Base-by-base conservation (phyloP, 495 filamentous ascomycete species). In the Penicillium atrosanguineum region DNA sequence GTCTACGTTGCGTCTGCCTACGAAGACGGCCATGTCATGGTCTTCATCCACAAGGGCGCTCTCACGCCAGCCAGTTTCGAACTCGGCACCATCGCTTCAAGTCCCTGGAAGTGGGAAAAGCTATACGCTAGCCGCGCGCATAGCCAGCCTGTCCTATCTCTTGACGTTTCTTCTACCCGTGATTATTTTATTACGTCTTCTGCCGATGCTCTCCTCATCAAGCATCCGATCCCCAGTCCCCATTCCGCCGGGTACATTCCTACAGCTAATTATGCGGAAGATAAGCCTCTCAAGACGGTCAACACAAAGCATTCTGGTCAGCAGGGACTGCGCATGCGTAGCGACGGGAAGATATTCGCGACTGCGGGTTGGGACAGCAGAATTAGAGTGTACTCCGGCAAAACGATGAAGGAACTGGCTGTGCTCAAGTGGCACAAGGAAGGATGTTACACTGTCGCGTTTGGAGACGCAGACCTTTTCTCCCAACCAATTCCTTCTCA, bases 361-460 rank as follows among this genome's bases (percentile, higher is more conserved):
- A 97, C 94, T 0, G 94, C 90, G 7, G 94, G 94, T 11, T 98
- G 94, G 94, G 94, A 98, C 68, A 79, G 83, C 0, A 81, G 83
- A 39, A 72, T 90, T 0, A 72, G 94, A 16, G 85, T 97, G 7
- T 98, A 97, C 65, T 87, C 87, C 1, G 67, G 80, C 12, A 90
- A 87, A 63, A 87, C 84, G 0, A 80, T 97, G 80, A 87, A 85
- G 60, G 93, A 97, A 70, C 62, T 98, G 3, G 94, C 94, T 5
- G 94, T 97, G 53, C 71, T 97, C 57, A 96, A 95, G 71, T 97
- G 95, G 94, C 93, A 97, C 68, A 83, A 85, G 55, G 88, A 88
- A 34, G 93, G 94, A 16, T 91, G 87, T 58, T 97, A 95, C 72
- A 81, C 88, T n/a, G 81, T 87, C 44, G 87, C 85, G 18, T 96